Evolutionary conservation across 148 eudicot genomes (phyloP), one percentile per base, ranked within the genome.

Genomic region (Spergularia marina): DNA sequence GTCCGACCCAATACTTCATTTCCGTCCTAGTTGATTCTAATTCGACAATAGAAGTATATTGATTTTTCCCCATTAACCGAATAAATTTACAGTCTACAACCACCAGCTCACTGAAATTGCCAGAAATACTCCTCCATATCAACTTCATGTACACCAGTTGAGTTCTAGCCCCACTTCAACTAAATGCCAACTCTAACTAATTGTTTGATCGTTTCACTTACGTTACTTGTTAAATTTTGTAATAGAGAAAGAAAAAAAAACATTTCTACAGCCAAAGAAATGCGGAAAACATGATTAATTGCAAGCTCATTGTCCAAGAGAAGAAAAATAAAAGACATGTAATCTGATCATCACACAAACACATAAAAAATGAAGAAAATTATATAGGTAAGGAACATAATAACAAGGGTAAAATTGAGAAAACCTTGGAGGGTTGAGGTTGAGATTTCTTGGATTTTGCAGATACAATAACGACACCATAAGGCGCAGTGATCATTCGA

Each of bases 391-490:
- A 64, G 20, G 17, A 12, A 20, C 14, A n/a, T 20, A 55, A 18
- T 63, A 34, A 66, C 7, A 39, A 36, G 70, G 44, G 40, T 15
- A 41, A 25, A 2, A 17, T 3, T 40, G 20, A 15, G 44, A 13
- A 15, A 7, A 81, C 89, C 85, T 86, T 75, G 58, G 79, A 55
- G 36, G 87, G 71, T 61, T 80, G 61, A 7, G 88, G 73, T 53
- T 81, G 77, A 66, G 86, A 69, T 66, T 71, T 83, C 51, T 81
- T 86, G 66, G 85, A 80, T 84, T 82, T 88, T 72, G 79, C 81
- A 68, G 90, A 87, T 57, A 88, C 81, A 84, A 87, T 81, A 73
- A 68, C 16, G 57, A 20, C 40, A 57, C 71, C 60, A 53, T 15
- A 52, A 10, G 78, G 67, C 17, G 41, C 18, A 34, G 51, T 56